Conservation (phyloP, 192 early-diverging fungal species). For the Coemansia sp. region DNA sequence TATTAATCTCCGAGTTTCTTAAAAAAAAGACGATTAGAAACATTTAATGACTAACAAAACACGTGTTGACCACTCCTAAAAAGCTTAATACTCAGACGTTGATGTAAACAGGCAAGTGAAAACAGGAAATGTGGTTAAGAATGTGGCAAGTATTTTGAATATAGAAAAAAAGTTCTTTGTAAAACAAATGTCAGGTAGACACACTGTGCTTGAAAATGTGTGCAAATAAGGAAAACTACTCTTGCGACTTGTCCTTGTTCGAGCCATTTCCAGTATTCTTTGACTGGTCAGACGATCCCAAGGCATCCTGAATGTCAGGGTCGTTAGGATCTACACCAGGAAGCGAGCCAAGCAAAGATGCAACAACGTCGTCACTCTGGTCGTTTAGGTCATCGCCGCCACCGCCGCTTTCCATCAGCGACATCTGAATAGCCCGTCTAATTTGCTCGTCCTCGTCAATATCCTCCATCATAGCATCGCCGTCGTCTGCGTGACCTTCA, state of each 20-base stretch:
- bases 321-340: slow-evolving; percentile 88
- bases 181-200: background rate
- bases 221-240: background rate
- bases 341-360: slow-evolving; percentile 72
- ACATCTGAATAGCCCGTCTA: slow-evolving; percentile 49
- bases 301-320: slow-evolving; percentile 70
- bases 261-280: slow-evolving; percentile 8
- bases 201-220: background rate
- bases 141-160: too few relatives aligned
- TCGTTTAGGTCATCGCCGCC: background rate
- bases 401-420: slow-evolving; percentile 38
- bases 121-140: too few relatives aligned
- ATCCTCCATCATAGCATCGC: slow-evolving; percentile 34
- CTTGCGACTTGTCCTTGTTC: slow-evolving; percentile 20
- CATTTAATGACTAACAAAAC: too few relatives aligned
- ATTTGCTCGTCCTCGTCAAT: slow-evolving; percentile 50
- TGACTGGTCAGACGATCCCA: slow-evolving; percentile 47
- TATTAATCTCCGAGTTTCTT: too few relatives aligned
- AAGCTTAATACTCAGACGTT: too few relatives aligned
- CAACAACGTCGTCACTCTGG: slow-evolving; percentile 62
- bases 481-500: slow-evolving; percentile 14
- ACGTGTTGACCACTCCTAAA: too few relatives aligned
- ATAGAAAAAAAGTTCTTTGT: too few relatives aligned
- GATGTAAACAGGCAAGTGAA: too few relatives aligned
- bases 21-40: too few relatives aligned